Conservation (phyloP, 106 monocot genomes). For the Allium cepa region DNA sequence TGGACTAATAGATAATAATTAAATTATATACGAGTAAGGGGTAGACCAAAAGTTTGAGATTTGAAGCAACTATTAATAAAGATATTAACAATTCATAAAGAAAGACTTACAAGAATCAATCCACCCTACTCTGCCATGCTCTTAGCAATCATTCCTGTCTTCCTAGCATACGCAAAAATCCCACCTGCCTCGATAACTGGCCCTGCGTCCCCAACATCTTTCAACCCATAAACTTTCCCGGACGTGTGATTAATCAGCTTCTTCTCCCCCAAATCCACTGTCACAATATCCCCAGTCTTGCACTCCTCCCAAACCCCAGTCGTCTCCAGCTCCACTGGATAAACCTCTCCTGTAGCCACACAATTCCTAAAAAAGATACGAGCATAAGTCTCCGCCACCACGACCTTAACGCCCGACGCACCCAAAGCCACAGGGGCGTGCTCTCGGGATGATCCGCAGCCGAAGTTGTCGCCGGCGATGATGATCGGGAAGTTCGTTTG, state of each 20-base stretch:
- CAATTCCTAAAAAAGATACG: slow-evolving; percentile 93
- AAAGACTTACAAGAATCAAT: no score
- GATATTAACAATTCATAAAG: no score
- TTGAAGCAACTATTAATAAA: no score
- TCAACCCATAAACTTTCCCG: slow-evolving; percentile 74
- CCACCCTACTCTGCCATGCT: not conserved
- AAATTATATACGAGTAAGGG: no score
- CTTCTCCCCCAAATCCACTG: slow-evolving; percentile 48
- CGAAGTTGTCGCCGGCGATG: slow-evolving; percentile 85
- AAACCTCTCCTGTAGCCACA: slow-evolving; percentile 90
- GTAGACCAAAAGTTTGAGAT: no score
- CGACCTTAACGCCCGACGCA: slow-evolving; percentile 63
- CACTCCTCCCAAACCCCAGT: slow-evolving; percentile 59
- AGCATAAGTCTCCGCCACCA: slow-evolving; percentile 82
- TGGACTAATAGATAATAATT: no score
- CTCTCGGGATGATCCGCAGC: slow-evolving; percentile 96
- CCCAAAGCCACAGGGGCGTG: slow-evolving; percentile 93
- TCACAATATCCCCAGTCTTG: slow-evolving; percentile 74
- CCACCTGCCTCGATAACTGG: slow-evolving; percentile 95
- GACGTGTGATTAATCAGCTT: slow-evolving; percentile 65
- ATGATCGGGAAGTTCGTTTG: slow-evolving; percentile 55
- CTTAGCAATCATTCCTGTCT: slow-evolving; percentile 83
- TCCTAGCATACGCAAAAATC: slow-evolving; percentile 93
- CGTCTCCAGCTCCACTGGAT: slow-evolving; percentile 69
- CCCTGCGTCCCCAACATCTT: slow-evolving; percentile 91